These are phyloP conservation scores for Scytalidium sp. DNA, from an alignment of 2,329 filamentous ascomycete genomes.

Conservation along the genomic window DNA sequence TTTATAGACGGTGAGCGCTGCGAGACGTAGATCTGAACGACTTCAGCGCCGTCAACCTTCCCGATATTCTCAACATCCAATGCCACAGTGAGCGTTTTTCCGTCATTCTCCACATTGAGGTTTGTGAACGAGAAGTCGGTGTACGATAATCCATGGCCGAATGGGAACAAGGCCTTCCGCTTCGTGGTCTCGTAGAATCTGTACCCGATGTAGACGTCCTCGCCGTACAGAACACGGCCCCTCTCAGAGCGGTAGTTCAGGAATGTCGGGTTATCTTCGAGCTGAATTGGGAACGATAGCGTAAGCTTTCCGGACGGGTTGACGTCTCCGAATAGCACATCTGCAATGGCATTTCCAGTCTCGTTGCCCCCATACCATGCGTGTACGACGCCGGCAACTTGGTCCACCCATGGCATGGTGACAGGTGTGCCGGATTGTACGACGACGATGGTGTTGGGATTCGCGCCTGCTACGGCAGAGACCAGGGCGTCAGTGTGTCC, in stretches of 20 bases:
- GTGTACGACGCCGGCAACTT: slow-evolving; percentile 59
- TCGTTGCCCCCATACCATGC: slow-evolving; percentile 88
- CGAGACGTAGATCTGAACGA: slow-evolving; percentile 54
- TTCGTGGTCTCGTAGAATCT: slow-evolving; percentile 71
- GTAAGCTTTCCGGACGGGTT: slow-evolving; percentile 75
- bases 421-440: slow-evolving; percentile 74
- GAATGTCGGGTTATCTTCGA: slow-evolving; percentile 71
- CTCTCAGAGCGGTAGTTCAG: slow-evolving; percentile 71
- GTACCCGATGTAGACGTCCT: slow-evolving; percentile 78
- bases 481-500: slow-evolving; percentile 68
- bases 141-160: slow-evolving; percentile 76
- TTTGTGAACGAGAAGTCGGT: slow-evolving; percentile 60
- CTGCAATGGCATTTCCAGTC: slow-evolving; percentile 74
- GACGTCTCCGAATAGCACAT: slow-evolving; percentile 69
- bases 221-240: slow-evolving; percentile 70
- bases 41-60: slow-evolving; percentile 45
- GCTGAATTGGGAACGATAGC: slow-evolving; percentile 63
- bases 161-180: slow-evolving; percentile 64
- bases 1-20: slow-evolving; percentile 50
- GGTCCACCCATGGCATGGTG: slow-evolving; percentile 63
- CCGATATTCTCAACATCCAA: slow-evolving; percentile 63
- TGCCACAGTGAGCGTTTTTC: slow-evolving; percentile 33
- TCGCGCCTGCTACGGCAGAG: slow-evolving; percentile 58
- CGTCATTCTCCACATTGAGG: slow-evolving; percentile 42
- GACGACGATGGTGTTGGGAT: slow-evolving; percentile 67